Conservation (phyloP, 495 filamentous ascomycete genomes). For the Cercophora newfieldiana region DNA sequence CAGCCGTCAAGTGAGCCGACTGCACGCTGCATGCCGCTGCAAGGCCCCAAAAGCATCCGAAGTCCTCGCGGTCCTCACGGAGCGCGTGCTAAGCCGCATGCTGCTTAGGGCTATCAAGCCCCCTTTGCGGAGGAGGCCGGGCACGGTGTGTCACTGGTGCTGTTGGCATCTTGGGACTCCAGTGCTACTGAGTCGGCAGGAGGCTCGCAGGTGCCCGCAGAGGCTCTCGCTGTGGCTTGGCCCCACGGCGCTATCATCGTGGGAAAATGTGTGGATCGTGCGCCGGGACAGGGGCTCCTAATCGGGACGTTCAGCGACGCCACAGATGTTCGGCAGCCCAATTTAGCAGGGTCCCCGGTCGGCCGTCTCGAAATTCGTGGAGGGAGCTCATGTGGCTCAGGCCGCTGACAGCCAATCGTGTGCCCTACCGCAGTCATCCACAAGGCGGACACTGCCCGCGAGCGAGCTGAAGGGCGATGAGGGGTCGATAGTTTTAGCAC, state of each 20-base stretch:
- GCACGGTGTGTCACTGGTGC: not conserved
- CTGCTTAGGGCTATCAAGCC: constrained; percentile 3
- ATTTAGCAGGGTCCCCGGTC: constrained; percentile 17
- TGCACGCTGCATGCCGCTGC: constrained; percentile 18
- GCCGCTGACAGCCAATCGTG: constrained; percentile 26
- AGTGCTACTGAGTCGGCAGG: constrained; percentile 8
- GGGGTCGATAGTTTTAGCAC: constrained; percentile 7
- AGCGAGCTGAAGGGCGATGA: constrained; percentile 24
- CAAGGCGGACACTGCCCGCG: not conserved
- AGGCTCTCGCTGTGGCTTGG: constrained; percentile 32
- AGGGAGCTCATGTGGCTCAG: constrained; percentile 27
- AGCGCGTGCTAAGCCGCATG: not conserved
- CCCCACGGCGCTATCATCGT: not conserved
- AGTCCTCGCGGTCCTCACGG: not conserved
- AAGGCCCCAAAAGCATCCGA: constrained; percentile 8
- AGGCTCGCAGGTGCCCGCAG: constrained; percentile 3
- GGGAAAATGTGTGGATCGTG: constrained; percentile 2
- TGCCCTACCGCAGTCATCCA: not conserved
- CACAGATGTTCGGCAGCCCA: constrained; percentile 20
- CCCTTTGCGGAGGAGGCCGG: not conserved
- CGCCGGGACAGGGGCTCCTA: constrained; percentile 21
- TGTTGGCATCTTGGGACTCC: not conserved
- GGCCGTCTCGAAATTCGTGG: constrained; percentile 21
- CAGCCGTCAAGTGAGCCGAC: not conserved
- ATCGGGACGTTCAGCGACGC: constrained; percentile 37